Conservation (phyloP, 2,329 filamentous ascomycete genomes). For the Nemania diffusa region DNA sequence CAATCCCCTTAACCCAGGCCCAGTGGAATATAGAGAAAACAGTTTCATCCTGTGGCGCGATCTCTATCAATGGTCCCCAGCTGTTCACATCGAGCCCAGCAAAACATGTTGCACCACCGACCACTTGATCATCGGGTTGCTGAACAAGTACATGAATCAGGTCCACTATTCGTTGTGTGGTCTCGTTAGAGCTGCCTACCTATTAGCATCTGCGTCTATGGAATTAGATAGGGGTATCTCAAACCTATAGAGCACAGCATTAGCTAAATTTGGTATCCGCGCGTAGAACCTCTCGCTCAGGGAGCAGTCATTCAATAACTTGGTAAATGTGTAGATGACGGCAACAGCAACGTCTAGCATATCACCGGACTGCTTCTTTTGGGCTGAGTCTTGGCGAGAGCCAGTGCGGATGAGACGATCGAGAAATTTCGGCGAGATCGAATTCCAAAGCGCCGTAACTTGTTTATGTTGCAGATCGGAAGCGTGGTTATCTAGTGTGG, state of each 20-base stretch:
- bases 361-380: constrained; percentile 61
- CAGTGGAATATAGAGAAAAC: constrained; percentile 66
- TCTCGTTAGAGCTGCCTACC: constrained; percentile 60
- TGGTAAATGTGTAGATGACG: constrained; percentile 70
- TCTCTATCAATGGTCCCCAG: constrained; percentile 65
- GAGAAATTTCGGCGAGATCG: constrained; percentile 70
- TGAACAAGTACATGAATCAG: constrained; percentile 67
- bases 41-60: constrained; percentile 63
- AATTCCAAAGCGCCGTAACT: constrained; percentile 63
- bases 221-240: background rate
- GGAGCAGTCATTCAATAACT: constrained; percentile 63
- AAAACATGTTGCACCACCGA: constrained; percentile 49
- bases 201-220: constrained; percentile 10
- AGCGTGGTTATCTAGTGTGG: constrained; percentile 69
- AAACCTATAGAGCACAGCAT: constrained; percentile 58
- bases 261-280: constrained; percentile 64
- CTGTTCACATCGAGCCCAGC: constrained; percentile 58
- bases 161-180: constrained; percentile 64
- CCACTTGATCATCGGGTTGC: constrained; percentile 60
- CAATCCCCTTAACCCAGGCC: constrained; percentile 64
- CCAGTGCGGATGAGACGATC: constrained; percentile 70
- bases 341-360: constrained; percentile 73
- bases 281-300: constrained; percentile 58
- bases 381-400: constrained; percentile 49
- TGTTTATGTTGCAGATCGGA: constrained; percentile 61